Base-by-base conservation (phyloP, 139 green algal genomes). In the Diplosphaera chodatii region DNA sequence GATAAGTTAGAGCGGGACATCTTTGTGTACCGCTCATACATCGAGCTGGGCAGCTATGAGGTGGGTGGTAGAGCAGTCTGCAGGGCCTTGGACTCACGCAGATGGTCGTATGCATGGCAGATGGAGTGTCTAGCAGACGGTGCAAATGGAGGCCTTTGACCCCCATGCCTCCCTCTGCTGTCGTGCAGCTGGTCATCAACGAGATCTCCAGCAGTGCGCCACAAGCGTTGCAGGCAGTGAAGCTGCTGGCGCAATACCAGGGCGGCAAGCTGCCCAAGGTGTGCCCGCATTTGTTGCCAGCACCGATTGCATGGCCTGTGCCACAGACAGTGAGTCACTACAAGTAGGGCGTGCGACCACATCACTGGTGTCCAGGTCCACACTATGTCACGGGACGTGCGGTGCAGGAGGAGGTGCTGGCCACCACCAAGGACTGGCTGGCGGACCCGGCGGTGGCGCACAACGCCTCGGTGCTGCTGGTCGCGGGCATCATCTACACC, bases 21-120 rank as follows among this genome's bases (percentile, higher is more conserved):
- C 31, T 91, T 91, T 67, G 83, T 97, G 0, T 96, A 98, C 74
- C 83, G 95, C 20, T 91, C 93, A 2, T 98, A 99, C 83, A 94
- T 99, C 32, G 95, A 93, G 3, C 76, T 98, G 3, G 94, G 95
- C 15, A 93, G 80, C 74, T 92, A 92, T 62, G 87, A 98, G 77
- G 94, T 98, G 63, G 30, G 82, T 55, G 6, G 37, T 10, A 20
- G 8, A 48, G 8, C 8, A 48, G 37, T 48, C 8, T 48, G 37
- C 6, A 10, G 37, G 10, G 37, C n/a, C n/a, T n/a, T n/a, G n/a
- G n/a, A n/a, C n/a, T n/a, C n/a, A n/a, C n/a, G n/a, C n/a, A n/a
- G n/a, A n/a, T n/a, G n/a, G n/a, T n/a, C n/a, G n/a, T n/a, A n/a
- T n/a, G n/a, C n/a, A n/a, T n/a, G n/a, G n/a, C n/a, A n/a, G n/a